Evolutionary conservation across 371 early-diverging fungal genomes (phyloP).

Genomic region (Mortierella sp.): DNA sequence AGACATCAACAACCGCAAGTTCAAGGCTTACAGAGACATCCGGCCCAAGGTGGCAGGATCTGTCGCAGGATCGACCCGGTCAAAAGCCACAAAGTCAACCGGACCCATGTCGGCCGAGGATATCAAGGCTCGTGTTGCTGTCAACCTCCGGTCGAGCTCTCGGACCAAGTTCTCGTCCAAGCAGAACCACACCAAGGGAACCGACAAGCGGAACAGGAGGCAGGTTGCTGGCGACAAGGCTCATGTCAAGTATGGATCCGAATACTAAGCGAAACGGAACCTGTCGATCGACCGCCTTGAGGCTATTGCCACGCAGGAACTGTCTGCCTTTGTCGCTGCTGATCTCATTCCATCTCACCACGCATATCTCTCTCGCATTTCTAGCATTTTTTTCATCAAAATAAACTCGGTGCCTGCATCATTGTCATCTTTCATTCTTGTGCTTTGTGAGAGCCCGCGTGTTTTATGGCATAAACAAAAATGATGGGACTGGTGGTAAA

Average conservation of each 20-base stretch:
- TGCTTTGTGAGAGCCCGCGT: too few species aligned
- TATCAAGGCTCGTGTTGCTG: conserved; percentile 73
- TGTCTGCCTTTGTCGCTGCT: neutral
- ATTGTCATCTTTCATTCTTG: neutral
- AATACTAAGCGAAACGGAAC: conserved; percentile 13
- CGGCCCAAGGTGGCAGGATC: conserved; percentile 47
- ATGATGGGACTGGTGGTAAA: too few species aligned
- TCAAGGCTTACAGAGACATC: conserved; percentile 69
- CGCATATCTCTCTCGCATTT: neutral
- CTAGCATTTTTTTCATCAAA: neutral
- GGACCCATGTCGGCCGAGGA: conserved; percentile 62
- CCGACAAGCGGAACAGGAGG: conserved; percentile 66
- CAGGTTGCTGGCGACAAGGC: conserved; percentile 30
- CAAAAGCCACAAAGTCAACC: conserved; percentile 54
- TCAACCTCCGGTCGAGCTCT: conserved; percentile 60
- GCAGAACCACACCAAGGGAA: conserved; percentile 69
- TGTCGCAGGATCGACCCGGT: conserved; percentile 40
- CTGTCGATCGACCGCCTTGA: neutral
- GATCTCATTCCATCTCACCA: neutral
- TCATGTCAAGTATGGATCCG: conserved; percentile 41
- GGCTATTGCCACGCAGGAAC: neutral
- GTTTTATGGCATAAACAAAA: too few species aligned
- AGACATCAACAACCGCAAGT: conserved; percentile 68
- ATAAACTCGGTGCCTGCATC: neutral
- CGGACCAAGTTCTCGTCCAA: conserved; percentile 57